Base-by-base conservation (phyloP, 345 rosid genomes). In the Sisymbrium altissimum region DNA sequence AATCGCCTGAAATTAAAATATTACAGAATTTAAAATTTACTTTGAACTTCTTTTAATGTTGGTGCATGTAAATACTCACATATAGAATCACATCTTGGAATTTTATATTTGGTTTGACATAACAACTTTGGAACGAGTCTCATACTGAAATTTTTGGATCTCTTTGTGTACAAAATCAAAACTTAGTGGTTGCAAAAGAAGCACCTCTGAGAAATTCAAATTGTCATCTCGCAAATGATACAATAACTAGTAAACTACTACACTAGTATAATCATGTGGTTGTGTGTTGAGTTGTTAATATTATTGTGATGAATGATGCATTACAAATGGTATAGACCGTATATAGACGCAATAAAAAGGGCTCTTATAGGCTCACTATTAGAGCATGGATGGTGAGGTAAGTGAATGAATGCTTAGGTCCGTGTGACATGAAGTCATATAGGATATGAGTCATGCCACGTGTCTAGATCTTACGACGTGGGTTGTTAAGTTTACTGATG, bases 371-470 rank as follows among this genome's bases (percentile, higher is more conserved):
- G 48, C 40, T 58, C 65, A 65, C 77, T 77, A 32, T 71, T 65
- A 49, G 56, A 48, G 44, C 64, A 64, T 66, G 12, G 43, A 45
- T 48, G 68, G 64, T 77, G 63, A 71, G 45, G 72, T 48, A 64
- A 64, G 75, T 19, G 46, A 64, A 52, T 65, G 39, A 49, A 48
- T 49, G 49, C 72, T 55, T 76, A 44, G 79, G 75, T 69, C 50
- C 48, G 32, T 77, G 76, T 41, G 57, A 56, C 72, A 64, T 64
- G 67, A 77, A 63, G 45, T 76, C 75, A 54, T 44, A 70, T n/a
- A 44, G 10, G 53, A 36, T 45, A 11, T 48, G 38, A 21, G 56
- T 64, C 15, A 57, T 32, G 68, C 61, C 68, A 71, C 63, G 68
- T 71, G 76, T 58, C 39, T 25, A 18, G 7, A 70, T 69, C n/a